Evolutionary conservation across 805 yeast species (phyloP).

Genomic region (Wickerhamiella lipophila): DNA sequence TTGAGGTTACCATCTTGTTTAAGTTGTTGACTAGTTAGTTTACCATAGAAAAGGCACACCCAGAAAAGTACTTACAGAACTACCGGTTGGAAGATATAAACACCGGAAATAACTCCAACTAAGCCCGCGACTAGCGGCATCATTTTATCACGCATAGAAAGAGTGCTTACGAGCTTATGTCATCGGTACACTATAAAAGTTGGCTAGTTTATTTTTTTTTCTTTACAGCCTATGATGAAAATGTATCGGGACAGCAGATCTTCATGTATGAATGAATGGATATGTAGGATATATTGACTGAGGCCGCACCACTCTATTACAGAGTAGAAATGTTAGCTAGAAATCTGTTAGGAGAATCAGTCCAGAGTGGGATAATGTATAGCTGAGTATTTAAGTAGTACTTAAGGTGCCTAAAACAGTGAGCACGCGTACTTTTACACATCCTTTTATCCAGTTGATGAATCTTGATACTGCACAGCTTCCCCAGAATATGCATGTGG

Average conservation of each 20-base stretch:
- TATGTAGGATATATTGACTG: constrained; percentile 24
- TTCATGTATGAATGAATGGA: constrained; percentile 17
- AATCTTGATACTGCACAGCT: too few species aligned
- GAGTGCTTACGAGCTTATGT: background rate
- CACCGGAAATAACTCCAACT: constrained; percentile 21
- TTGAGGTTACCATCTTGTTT: constrained; percentile 22
- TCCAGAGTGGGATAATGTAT: too few species aligned
- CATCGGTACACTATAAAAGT: background rate
- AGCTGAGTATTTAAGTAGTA: too few species aligned
- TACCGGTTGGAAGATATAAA: constrained; percentile 23
- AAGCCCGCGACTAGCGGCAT: constrained; percentile 19
- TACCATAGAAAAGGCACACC: too few species aligned
- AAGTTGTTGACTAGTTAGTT: constrained; percentile 21
- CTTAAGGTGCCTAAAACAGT: too few species aligned
- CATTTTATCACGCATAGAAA: constrained; percentile 15
- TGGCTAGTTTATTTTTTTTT: background rate
- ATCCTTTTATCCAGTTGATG: too few species aligned
- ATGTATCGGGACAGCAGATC: constrained; percentile 3
- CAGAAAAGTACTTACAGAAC: constrained; percentile 21
- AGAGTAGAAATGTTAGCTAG: too few species aligned
- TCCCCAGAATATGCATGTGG: too few species aligned
- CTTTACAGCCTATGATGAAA: background rate
- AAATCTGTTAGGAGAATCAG: too few species aligned
- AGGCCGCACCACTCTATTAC: constrained; percentile 5
- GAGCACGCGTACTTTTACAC: too few species aligned